These are phyloP conservation scores for Rubia balearica DNA, from an alignment of 305 asterid species.

Conservation along the genomic window DNA sequence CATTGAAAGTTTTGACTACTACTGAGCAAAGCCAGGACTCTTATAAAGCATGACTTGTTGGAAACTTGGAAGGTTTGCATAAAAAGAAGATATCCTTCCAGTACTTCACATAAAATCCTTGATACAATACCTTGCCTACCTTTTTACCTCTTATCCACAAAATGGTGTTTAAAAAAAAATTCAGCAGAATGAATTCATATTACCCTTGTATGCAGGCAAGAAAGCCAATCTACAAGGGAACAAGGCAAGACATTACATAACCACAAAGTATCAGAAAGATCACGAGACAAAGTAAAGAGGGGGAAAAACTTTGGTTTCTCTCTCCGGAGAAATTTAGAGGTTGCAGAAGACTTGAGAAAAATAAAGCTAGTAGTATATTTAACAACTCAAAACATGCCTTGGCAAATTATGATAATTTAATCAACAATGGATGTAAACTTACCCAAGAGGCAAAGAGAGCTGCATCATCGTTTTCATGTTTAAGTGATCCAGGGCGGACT, in stretches of 20 bases:
- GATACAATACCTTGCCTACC: not conserved
- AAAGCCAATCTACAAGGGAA: not conserved
- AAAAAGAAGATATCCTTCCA: not conserved
- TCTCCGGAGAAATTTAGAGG: not conserved
- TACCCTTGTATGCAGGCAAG: not conserved
- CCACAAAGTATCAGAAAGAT: too few relatives aligned
- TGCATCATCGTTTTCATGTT: constrained; percentile 82
- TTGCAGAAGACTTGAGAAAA: not conserved
- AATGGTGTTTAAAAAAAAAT: not conserved
- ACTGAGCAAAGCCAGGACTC: not conserved
- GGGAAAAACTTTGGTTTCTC: not conserved
- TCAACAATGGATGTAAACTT: constrained; percentile 27
- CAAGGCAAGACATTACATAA: not conserved
- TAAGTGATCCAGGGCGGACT: constrained; percentile 87
- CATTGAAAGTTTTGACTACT: not conserved
- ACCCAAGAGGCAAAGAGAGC: constrained; percentile 86
- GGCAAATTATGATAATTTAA: not conserved
- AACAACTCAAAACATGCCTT: not conserved
- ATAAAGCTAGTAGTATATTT: not conserved
- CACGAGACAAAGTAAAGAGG: too few relatives aligned
- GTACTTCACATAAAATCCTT: not conserved
- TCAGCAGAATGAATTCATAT: too few relatives aligned
- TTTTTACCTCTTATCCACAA: not conserved
- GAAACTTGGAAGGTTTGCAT: not conserved
- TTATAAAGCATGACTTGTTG: not conserved